These are phyloP conservation scores for Salix udensis DNA, from an alignment of 345 rosid genomes.

Conservation along the genomic window DNA sequence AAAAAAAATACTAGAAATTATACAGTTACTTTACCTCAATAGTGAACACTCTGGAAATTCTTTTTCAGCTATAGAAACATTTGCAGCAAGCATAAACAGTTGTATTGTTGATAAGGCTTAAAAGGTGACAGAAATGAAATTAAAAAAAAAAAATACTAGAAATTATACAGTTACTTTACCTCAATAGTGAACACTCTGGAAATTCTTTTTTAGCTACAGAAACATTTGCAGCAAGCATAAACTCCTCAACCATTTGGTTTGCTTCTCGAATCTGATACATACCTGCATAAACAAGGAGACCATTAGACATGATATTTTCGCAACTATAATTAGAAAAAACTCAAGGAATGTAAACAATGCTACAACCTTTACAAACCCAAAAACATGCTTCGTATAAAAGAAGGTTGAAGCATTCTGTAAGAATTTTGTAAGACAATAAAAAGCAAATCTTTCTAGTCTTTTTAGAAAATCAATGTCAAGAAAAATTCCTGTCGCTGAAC, in stretches of 20 bases:
- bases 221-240: too few species aligned
- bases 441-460: neutral
- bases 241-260: constrained; percentile 99
- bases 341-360: too few species aligned
- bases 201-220: too few species aligned
- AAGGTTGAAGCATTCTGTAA: neutral
- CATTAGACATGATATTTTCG: neutral
- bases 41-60: constrained; percentile 68
- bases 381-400: neutral
- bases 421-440: neutral
- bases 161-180: too few species aligned
- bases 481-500: too few species aligned
- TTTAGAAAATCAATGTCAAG: too few species aligned
- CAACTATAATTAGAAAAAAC: too few species aligned
- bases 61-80: constrained; percentile 85
- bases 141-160: too few species aligned
- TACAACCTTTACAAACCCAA: neutral
- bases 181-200: too few species aligned
- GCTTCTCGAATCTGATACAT: constrained; percentile 99
- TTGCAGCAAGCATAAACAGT: constrained; percentile 99
- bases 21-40: constrained; percentile 46
- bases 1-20: neutral
- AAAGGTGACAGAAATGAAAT: too few species aligned
- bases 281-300: constrained; percentile 43
- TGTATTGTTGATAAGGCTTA: too few species aligned